These are phyloP conservation scores for Domatiomyces catenatus DNA, from an alignment of 2,329 filamentous ascomycete species.

Conservation along the genomic window DNA sequence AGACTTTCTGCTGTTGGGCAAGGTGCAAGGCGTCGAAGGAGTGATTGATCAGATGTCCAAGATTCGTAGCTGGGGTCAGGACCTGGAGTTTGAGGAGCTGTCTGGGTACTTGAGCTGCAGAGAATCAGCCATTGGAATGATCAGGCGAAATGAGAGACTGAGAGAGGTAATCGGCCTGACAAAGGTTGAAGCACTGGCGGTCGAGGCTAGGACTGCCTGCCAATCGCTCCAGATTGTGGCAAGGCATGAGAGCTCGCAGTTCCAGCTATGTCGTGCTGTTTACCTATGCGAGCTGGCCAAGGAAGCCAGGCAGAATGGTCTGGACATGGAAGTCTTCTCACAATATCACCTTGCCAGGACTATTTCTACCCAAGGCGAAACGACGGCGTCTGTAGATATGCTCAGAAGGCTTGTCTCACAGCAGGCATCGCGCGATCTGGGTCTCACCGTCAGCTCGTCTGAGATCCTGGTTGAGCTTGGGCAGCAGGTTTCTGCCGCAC, in stretches of 20 bases:
- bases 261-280: slow-evolving; percentile 73
- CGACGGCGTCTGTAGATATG: slow-evolving; percentile 75
- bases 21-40: slow-evolving; percentile 44
- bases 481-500: slow-evolving; percentile 74
- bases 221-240: slow-evolving; percentile 61
- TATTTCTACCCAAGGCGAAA: slow-evolving; percentile 87
- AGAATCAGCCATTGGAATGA: slow-evolving; percentile 63
- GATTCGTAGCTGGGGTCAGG: slow-evolving; percentile 65
- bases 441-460: slow-evolving; percentile 49
- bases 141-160: slow-evolving; percentile 55
- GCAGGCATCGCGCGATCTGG: slow-evolving; percentile 13
- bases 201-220: slow-evolving; percentile 64
- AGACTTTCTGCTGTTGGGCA: slow-evolving; percentile 51
- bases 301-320: slow-evolving; percentile 51
- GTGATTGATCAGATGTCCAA: slow-evolving; percentile 48
- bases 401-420: slow-evolving; percentile 37
- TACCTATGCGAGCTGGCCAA: slow-evolving; percentile 63
- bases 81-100: slow-evolving; percentile 56
- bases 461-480: slow-evolving; percentile 77
- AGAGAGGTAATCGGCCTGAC: slow-evolving; percentile 45
- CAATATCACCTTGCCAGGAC: slow-evolving; percentile 75
- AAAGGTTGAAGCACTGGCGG: slow-evolving; percentile 47
- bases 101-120: slow-evolving; percentile 68
- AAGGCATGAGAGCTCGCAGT: slow-evolving; percentile 67
- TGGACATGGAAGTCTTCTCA: slow-evolving; percentile 62